Evolutionary conservation across 768 basidiomycete species (phyloP).

Genomic region (Termitomyces sp.): DNA sequence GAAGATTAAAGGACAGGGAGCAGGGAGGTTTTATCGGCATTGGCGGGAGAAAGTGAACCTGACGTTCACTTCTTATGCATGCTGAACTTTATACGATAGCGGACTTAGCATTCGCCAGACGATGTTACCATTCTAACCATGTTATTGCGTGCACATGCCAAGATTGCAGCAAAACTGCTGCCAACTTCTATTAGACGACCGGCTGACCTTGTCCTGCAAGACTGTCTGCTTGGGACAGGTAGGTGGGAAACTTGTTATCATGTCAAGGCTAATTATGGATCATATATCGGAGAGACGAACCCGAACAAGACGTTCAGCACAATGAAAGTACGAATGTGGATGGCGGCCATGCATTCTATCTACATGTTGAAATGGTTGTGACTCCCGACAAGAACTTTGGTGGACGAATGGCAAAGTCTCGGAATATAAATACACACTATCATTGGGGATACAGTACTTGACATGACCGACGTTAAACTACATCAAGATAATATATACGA

Average conservation of each 20-base stretch:
- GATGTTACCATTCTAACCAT: slow-evolving; percentile 25
- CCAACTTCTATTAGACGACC: slow-evolving; percentile 23
- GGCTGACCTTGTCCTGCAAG: slow-evolving; percentile 34
- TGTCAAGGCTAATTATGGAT: slow-evolving; percentile 36
- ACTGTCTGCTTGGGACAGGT: slow-evolving; percentile 32
- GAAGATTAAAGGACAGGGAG: slow-evolving; percentile 13
- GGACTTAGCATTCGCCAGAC: slow-evolving; percentile 35
- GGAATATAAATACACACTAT: neutral
- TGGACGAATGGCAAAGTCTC: neutral
- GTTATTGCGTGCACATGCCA: slow-evolving; percentile 26
- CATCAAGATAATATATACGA: slow-evolving; percentile 5
- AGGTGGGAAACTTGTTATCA: slow-evolving; percentile 28
- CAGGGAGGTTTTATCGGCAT: slow-evolving; percentile 35
- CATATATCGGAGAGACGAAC: slow-evolving; percentile 36
- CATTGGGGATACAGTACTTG: neutral
- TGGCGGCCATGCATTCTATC: slow-evolving; percentile 42
- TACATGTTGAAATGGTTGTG: slow-evolving; percentile 28
- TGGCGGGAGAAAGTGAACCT: slow-evolving; percentile 29
- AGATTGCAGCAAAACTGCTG: slow-evolving; percentile 20
- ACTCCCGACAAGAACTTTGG: slow-evolving; percentile 1
- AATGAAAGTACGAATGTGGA: slow-evolving; percentile 34
- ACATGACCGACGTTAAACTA: neutral
- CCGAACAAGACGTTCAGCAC: slow-evolving; percentile 21
- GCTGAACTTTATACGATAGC: slow-evolving; percentile 15
- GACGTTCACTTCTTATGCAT: neutral